A percentile compares a stretch with the other conserved stretches of the same genome.
Conservation (phyloP, 305 asterid species). For the Fraxinus albicans region DNA sequence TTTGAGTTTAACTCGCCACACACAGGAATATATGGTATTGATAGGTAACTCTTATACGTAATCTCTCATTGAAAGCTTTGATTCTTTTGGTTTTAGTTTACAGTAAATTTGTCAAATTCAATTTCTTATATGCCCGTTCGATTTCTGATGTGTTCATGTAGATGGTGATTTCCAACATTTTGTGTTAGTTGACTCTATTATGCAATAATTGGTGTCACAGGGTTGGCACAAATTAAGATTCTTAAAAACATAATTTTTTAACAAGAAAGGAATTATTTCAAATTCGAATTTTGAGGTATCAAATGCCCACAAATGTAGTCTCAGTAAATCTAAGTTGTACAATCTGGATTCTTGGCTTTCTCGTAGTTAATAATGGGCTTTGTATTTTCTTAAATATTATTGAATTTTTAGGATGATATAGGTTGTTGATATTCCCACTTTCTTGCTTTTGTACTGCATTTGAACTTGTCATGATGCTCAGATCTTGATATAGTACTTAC, state of each 20-base stretch:
- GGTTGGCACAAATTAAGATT: conserved; percentile 5
- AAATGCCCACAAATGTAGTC: conserved; percentile 3
- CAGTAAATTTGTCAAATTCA: not conserved
- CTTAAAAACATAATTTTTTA: not conserved
- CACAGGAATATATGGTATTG: not conserved
- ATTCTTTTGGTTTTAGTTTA: not conserved
- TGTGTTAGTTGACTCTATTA: conserved; percentile 16
- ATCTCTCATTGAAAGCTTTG: not conserved
- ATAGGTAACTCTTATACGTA: not conserved
- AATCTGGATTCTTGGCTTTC: not conserved
- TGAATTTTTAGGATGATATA: not conserved
- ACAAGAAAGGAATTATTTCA: conserved; percentile 8
- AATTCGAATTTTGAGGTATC: not conserved
- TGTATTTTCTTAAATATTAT: not conserved
- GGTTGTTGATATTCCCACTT: not conserved
- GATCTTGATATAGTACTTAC: conserved; percentile 6
- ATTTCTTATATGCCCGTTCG: not conserved
- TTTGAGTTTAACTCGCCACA: not conserved
- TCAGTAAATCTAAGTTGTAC: not conserved
- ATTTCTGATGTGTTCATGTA: not conserved
- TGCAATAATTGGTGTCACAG: not conserved
- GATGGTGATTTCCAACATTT: not conserved
- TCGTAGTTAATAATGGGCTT: not conserved
- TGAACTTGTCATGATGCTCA: conserved; percentile 16
- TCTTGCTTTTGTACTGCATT: conserved; percentile 4